A percentile compares a stretch with the other conserved stretches of the same genome.
phyloP scores from a whole-genome alignment of 2,329 filamentous ascomycete genomes.

The Periglandula ipomoeae region DNA sequence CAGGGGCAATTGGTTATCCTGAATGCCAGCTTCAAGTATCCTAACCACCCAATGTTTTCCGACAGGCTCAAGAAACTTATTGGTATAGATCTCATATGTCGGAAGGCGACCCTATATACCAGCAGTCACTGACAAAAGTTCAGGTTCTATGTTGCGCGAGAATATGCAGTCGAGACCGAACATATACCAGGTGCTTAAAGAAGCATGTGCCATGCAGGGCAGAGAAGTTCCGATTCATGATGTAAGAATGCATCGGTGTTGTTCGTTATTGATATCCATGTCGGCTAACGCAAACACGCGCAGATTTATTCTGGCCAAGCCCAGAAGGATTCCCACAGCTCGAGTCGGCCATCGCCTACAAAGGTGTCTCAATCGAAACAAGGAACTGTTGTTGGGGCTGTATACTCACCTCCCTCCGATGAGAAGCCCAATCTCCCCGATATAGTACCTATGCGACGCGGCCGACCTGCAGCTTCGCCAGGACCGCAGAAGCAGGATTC shows the following conservation, averaged over 20 bases:
- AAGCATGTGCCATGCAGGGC: constrained; percentile 83
- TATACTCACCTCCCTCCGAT: constrained; percentile 67
- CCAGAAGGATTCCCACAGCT: constrained; percentile 49
- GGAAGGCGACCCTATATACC: background rate
- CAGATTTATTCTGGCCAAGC: constrained; percentile 65
- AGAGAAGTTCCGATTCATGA: constrained; percentile 81
- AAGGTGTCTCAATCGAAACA: constrained; percentile 46
- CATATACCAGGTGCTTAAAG: constrained; percentile 85
- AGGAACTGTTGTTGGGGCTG: constrained; percentile 62
- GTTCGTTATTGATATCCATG: background rate
- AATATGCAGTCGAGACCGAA: constrained; percentile 71
- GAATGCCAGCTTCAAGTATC: constrained; percentile 90
- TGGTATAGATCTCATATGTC: constrained; percentile 38
- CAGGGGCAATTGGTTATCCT: constrained; percentile 95
- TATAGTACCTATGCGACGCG: constrained; percentile 87
- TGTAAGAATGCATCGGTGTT: constrained; percentile 41
- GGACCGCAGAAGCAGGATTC: constrained; percentile 41
- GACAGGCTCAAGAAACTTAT: constrained; percentile 84
- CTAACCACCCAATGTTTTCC: constrained; percentile 80
- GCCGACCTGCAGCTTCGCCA: constrained; percentile 45
- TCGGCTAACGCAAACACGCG: constrained; percentile 5
- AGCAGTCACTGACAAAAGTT: background rate
- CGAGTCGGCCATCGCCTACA: constrained; percentile 22
- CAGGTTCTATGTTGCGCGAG: constrained; percentile 85
- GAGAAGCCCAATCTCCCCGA: constrained; percentile 71